Conservation (phyloP, 208 protist species). For the Wallacemonas sp. region DNA sequence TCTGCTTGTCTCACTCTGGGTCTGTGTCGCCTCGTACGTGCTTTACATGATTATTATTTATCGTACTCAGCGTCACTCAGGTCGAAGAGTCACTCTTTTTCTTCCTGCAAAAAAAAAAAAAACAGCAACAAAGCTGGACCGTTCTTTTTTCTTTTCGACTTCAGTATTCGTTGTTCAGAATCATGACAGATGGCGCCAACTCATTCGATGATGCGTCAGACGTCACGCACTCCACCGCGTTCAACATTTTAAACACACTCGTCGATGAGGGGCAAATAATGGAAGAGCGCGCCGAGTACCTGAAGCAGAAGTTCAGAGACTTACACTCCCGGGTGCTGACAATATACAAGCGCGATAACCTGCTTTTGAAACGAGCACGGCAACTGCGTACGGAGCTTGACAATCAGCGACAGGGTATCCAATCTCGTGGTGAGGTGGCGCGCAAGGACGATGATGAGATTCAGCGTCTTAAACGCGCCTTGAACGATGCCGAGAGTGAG, state of each 20-base stretch:
- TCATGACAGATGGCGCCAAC: constrained; percentile 1
- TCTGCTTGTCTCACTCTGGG: no score
- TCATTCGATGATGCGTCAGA: constrained; percentile 72
- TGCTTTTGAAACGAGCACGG: constrained; percentile 83
- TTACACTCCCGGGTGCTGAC: constrained; percentile 83
- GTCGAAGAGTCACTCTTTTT: no score
- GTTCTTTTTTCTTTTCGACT: constrained; percentile 17
- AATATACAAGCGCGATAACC: constrained; percentile 91
- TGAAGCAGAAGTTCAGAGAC: constrained; percentile 87
- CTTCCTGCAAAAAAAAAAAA: no score
- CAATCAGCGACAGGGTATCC: constrained; percentile 65
- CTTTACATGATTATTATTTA: no score
- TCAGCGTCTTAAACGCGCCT: constrained; percentile 68
- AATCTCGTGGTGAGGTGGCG: constrained; percentile 62
- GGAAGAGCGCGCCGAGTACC: constrained; percentile 81
- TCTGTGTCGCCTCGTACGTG: no score
- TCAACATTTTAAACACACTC: constrained; percentile 74
- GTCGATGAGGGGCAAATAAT: constrained; percentile 87
- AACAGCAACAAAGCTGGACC: no score
- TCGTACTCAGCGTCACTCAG: no score
- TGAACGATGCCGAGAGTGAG: constrained; percentile 78
- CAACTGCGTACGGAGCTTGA: constrained; percentile 86
- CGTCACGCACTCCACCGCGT: constrained; percentile 88
- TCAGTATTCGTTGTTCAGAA: constrained; percentile 2
- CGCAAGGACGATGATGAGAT: constrained; percentile 86